Conservation (phyloP, 768 basidiomycete species). For the Gloeostereum incarnatum region DNA sequence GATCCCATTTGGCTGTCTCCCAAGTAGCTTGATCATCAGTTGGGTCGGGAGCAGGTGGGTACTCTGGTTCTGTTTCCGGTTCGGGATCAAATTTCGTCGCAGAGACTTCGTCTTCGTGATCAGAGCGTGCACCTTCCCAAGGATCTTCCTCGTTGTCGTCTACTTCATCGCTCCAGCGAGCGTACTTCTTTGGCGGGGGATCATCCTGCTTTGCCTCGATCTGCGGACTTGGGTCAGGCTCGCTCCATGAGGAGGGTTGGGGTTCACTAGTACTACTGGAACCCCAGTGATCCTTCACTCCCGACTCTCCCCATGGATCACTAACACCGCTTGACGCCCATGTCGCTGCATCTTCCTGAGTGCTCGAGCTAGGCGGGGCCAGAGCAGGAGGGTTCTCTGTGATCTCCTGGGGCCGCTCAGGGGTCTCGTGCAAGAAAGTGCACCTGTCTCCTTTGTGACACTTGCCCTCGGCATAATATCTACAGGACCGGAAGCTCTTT, state of each 20-base stretch:
- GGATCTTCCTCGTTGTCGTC: background rate
- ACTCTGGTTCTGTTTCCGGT: background rate
- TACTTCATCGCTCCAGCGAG: background rate
- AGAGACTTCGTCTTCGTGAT: background rate
- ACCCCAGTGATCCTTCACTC: background rate
- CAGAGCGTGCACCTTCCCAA: background rate
- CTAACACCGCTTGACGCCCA: background rate
- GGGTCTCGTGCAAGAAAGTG: conserved; percentile 10
- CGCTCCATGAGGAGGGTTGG: background rate
- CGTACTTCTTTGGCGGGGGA: background rate
- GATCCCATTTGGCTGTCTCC: background rate
- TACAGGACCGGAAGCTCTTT: conserved; percentile 1
- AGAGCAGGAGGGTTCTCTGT: background rate
- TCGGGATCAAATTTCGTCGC: background rate
- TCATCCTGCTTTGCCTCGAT: background rate
- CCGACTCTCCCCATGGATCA: conserved; percentile 1
- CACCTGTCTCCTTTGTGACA: conserved; percentile 3
- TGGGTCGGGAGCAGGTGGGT: no score
- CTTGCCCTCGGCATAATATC: conserved; percentile 3
- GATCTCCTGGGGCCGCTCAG: background rate
- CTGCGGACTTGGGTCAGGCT: background rate
- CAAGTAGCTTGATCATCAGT: conserved; percentile 1
- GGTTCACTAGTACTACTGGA: background rate
- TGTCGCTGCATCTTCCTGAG: background rate
- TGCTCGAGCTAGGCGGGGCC: background rate